Percentiles rank a stretch among this genome's conserved stretches.
phyloP scores from a whole-genome alignment of 352 stramenopile genomes.

The Aphanomyces invadans region DNA sequence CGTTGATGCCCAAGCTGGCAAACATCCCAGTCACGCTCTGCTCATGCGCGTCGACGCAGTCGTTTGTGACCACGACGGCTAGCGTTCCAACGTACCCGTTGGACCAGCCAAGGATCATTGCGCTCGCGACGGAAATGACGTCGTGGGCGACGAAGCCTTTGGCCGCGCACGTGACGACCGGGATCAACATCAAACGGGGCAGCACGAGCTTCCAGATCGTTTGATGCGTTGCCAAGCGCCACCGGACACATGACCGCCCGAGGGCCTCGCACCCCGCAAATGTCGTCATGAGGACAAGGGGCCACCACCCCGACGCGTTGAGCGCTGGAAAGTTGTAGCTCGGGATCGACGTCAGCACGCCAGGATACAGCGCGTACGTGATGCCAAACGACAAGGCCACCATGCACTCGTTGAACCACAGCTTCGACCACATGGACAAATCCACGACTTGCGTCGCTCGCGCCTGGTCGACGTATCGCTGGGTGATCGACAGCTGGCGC shows the following conservation, averaged over 20 bases:
- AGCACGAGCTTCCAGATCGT: slow-evolving; percentile 2
- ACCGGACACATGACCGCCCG: neutral
- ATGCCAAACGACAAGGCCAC: neutral
- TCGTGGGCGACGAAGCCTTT: neutral
- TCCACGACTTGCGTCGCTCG: neutral
- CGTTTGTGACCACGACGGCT: neutral
- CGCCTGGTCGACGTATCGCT: neutral
- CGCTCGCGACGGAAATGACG: neutral
- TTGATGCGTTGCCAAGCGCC: slow-evolving; percentile 23
- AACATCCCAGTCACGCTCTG: neutral
- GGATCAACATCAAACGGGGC: neutral
- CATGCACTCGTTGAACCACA: neutral
- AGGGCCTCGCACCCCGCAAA: neutral
- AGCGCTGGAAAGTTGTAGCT: neutral
- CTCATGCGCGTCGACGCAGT: slow-evolving; percentile 10
- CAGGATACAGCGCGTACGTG: neutral
- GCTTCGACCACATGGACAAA: neutral
- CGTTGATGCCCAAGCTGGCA: slow-evolving; percentile 3
- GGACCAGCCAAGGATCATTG: neutral
- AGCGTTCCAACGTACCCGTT: slow-evolving; percentile 5
- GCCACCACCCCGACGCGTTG: neutral
- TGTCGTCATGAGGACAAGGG: neutral
- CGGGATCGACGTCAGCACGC: neutral
- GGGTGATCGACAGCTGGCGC: neutral
- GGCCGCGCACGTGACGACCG: neutral